A percentile compares a stretch with the other conserved stretches of the same genome.
These are phyloP conservation scores for Speleostelium caveatum DNA, from an alignment of 78 protist genomes.

Conservation along the genomic window DNA sequence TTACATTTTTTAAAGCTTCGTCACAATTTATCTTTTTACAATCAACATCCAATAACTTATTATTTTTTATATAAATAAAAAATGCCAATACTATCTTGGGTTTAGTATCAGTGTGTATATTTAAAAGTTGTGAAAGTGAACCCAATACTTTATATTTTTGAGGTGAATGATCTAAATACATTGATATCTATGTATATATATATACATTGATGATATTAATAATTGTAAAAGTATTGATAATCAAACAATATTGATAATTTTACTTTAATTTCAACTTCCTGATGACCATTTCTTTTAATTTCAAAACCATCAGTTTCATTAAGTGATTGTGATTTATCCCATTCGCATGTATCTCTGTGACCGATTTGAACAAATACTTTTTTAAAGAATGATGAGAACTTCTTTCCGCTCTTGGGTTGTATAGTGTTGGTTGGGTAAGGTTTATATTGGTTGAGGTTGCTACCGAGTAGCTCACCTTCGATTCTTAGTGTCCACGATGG, in stretches of 20 bases:
- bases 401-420: not conserved
- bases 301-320: conserved; percentile 77
- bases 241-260: not conserved
- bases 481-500: conserved; percentile 74
- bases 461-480: conserved; percentile 39
- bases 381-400: conserved; percentile 63
- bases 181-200: conserved; percentile 39
- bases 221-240: not conserved
- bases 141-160: conserved; percentile 70
- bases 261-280: conserved; percentile 72
- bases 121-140: conserved; percentile 32
- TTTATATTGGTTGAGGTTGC: not conserved
- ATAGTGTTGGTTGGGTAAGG: not conserved
- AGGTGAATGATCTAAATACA: conserved; percentile 73
- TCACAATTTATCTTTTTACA: conserved; percentile 66
- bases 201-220: not conserved
- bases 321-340: conserved; percentile 68
- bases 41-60: conserved; percentile 41
- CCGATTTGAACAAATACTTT: conserved; percentile 72
- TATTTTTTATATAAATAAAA: conserved; percentile 52
- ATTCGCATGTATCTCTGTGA: conserved; percentile 75
- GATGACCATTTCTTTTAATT: conserved; percentile 73
- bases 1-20: conserved; percentile 71
- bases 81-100: conserved; percentile 71
- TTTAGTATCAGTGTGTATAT: conserved; percentile 72